Conservation (phyloP, 345 rosid species). For the Arabis alpina region DNA sequence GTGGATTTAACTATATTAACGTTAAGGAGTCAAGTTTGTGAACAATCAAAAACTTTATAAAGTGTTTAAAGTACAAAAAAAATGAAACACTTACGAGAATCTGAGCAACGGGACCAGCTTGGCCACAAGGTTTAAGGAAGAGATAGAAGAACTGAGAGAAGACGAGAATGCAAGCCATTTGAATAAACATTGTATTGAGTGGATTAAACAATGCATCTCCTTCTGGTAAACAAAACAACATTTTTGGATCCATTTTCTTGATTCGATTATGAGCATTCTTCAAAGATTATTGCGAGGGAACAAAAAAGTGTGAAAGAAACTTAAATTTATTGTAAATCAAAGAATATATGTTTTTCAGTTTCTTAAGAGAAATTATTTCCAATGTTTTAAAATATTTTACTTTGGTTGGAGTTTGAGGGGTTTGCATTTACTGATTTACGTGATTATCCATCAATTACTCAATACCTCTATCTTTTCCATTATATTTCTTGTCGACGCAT, state of each 20-base stretch:
- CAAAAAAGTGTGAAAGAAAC: slow-evolving; percentile 24
- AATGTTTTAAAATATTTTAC: not conserved
- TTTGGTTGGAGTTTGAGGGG: slow-evolving; percentile 28
- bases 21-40: not conserved
- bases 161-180: slow-evolving; percentile 77
- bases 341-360: slow-evolving; percentile 21
- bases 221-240: slow-evolving; percentile 45
- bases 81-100: slow-evolving; percentile 54
- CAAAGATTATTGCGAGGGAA: slow-evolving; percentile 2
- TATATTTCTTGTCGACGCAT: slow-evolving; percentile 3
- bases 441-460: slow-evolving; percentile 40
- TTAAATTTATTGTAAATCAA: slow-evolving; percentile 17
- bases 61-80: not conserved
- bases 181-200: slow-evolving; percentile 58
- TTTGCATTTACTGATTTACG: slow-evolving; percentile 28
- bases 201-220: slow-evolving; percentile 66
- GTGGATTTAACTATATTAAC: not conserved
- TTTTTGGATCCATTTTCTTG: slow-evolving; percentile 42
- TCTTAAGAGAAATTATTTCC: not conserved
- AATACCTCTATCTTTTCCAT: slow-evolving; percentile 27
- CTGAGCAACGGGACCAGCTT: slow-evolving; percentile 88
- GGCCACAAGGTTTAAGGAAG: slow-evolving; percentile 69
- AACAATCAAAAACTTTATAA: not conserved
- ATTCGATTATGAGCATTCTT: slow-evolving; percentile 38
- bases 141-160: slow-evolving; percentile 83